phyloP scores from a whole-genome alignment of 176 grass and related monocot genomes.

The Urochloa ruziziensis region DNA sequence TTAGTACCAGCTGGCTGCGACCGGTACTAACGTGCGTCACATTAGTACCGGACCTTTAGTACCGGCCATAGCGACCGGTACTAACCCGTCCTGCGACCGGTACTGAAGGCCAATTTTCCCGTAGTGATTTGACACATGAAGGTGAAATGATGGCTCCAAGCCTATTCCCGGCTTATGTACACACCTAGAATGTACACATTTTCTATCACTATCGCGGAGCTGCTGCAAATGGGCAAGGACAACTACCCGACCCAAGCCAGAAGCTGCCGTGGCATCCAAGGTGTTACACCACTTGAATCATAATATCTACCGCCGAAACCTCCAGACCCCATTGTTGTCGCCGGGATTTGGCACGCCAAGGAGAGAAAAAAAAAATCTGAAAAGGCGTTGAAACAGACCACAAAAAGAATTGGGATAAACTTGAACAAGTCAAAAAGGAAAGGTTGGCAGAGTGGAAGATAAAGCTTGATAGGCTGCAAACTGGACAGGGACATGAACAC shows the following conservation, averaged over 20 bases:
- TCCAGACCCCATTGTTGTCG: slow-evolving; percentile 33
- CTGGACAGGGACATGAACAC: slow-evolving; percentile 26
- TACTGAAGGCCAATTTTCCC: no score
- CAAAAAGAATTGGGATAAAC: slow-evolving; percentile 35
- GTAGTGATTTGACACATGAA: no score
- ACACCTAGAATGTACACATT: no score
- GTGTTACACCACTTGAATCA: slow-evolving; percentile 25
- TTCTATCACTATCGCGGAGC: not conserved
- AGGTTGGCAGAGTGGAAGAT: slow-evolving; percentile 49
- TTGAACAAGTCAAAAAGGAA: slow-evolving; percentile 38
- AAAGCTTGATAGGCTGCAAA: slow-evolving; percentile 35
- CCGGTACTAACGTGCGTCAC: no score
- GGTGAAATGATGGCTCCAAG: no score
- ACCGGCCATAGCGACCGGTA: no score
- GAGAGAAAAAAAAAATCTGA: not conserved
- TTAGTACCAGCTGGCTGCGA: no score
- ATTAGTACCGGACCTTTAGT: no score
- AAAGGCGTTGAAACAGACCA: slow-evolving; percentile 15
- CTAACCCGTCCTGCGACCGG: no score
- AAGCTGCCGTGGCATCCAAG: slow-evolving; percentile 10
- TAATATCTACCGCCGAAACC: not conserved
- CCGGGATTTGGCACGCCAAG: slow-evolving; percentile 42
- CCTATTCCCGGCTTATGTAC: no score
- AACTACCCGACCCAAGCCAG: not conserved
- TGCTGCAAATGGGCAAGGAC: not conserved